Base-by-base conservation (phyloP, 2,329 filamentous ascomycete genomes). In the Arachnopeziza araneosa region DNA sequence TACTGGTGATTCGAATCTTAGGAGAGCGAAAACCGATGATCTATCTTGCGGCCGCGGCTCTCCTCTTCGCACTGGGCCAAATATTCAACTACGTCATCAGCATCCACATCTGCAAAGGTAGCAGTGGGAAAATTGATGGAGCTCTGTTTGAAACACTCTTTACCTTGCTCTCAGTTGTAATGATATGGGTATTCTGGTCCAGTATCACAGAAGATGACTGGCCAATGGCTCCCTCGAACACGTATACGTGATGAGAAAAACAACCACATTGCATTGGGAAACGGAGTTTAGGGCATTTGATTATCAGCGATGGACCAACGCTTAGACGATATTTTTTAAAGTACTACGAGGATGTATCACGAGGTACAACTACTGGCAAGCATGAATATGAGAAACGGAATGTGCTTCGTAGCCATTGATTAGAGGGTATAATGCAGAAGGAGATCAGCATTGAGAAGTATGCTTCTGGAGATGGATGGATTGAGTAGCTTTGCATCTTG, bases 131-230 rank as follows among this genome's bases (percentile, higher is more conserved):
- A 74, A 96, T 99, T 71, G 93, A 99, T 72, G 95, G 95, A 55
- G 86, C 93, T 6, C 77, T 99, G 0, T 99, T 99, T 74, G 85
- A 97, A 75, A 96, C 93, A 0, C 78, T 98, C 7, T 98, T 99
- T 77, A 98, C 93, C 0, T 80, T 97, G 0, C 77, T 93, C 14
- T 82, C 93, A 0, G 91, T 99, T 4, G 81, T 91, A 21, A 85
- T 85, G 76, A 78, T 97, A 65, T 99, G 95, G 93, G 75, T 90
- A 60, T 99, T 99, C 80, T 99, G 95, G 95, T 96, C 92, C 53
- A 97, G 92, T 77, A 99, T 99, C 70, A 99, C 95, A 19, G 95
- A 99, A 76, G 95, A 99, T 71, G 93, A 97, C 78, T 99, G 95
- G 95, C 91, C 93, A 21, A 82, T 83, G 75, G 77, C 80, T 36